Evolutionary conservation across 768 basidiomycete species (phyloP).

Genomic region (Porphyrellus cyaneotinctus): DNA sequence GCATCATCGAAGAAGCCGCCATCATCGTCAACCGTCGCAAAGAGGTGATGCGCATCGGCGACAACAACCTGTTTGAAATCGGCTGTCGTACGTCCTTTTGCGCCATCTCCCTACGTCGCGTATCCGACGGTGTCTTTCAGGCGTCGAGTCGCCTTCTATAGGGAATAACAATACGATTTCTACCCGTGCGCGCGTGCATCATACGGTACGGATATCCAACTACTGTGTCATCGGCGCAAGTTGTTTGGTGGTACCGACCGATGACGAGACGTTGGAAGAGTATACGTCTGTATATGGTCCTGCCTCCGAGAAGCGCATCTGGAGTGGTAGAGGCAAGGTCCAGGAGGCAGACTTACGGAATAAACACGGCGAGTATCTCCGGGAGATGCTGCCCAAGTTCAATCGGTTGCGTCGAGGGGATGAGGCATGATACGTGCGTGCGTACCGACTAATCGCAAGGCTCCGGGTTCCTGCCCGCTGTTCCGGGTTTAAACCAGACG

Average conservation of each 20-base stretch:
- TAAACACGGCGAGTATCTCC: conserved; percentile 89
- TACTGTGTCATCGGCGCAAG: conserved; percentile 82
- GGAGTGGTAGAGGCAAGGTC: conserved; percentile 81
- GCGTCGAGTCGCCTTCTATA: conserved; percentile 80
- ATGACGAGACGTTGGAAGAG: conserved; percentile 75
- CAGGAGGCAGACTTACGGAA: conserved; percentile 80
- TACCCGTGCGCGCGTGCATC: conserved; percentile 77
- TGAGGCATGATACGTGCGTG: conserved; percentile 34
- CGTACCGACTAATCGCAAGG: not conserved
- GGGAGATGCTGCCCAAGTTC: conserved; percentile 90
- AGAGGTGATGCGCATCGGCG: conserved; percentile 89
- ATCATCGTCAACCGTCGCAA: conserved; percentile 89
- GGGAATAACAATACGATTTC: conserved; percentile 86
- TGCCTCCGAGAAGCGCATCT: conserved; percentile 65
- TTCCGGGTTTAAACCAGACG: too few species aligned
- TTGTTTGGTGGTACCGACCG: conserved; percentile 72
- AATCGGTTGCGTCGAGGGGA: conserved; percentile 67
- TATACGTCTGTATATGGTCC: conserved; percentile 84
- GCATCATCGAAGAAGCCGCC: conserved; percentile 88
- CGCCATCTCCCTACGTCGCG: not conserved
- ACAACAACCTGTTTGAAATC: conserved; percentile 92
- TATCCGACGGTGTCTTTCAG: conserved; percentile 37
- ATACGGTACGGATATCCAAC: conserved; percentile 73
- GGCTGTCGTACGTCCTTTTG: conserved; percentile 65
- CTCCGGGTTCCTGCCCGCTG: not conserved